Conservation (phyloP, 2,329 filamentous ascomycete species). For the Gyromitra esculenta region DNA sequence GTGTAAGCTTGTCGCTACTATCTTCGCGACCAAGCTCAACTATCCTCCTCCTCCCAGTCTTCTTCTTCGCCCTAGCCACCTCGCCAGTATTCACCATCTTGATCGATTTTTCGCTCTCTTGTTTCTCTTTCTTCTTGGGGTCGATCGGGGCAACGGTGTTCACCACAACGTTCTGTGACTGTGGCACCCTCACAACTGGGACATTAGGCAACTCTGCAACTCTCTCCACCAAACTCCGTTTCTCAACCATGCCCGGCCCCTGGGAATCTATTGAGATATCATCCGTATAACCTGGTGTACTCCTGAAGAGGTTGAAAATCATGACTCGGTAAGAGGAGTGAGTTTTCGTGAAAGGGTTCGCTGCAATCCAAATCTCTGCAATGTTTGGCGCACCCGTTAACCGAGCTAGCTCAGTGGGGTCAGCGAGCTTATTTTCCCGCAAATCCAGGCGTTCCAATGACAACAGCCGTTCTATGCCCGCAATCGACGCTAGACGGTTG, state of each 20-base stretch:
- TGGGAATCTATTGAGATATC: constrained; percentile 89
- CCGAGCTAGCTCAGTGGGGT: constrained; percentile 88
- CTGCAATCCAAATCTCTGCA: constrained; percentile 88
- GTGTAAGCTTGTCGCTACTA: constrained; percentile 31
- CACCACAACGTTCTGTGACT: constrained; percentile 66
- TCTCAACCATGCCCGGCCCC: constrained; percentile 84
- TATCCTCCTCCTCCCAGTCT: constrained; percentile 55
- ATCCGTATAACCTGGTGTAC: constrained; percentile 86
- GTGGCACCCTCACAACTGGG: constrained; percentile 75
- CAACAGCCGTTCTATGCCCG: constrained; percentile 86
- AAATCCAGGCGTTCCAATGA: constrained; percentile 91
- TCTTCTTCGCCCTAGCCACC: constrained; percentile 57
- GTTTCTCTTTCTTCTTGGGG: constrained; percentile 52
- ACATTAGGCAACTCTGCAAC: constrained; percentile 78
- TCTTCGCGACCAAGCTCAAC: constrained; percentile 57
- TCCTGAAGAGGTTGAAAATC: constrained; percentile 96
- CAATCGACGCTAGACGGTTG: constrained; percentile 86
- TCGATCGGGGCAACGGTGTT: constrained; percentile 68
- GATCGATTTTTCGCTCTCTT: constrained; percentile 54
- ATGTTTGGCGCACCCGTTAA: constrained; percentile 91
- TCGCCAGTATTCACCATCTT: constrained; percentile 55
- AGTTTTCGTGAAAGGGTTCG: constrained; percentile 90
- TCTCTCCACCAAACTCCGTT: constrained; percentile 82
- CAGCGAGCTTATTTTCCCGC: constrained; percentile 87
- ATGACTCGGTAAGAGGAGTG: constrained; percentile 81